These are phyloP conservation scores for Oropetium thomaeum DNA, from an alignment of 176 grass and related monocot genomes.

Conservation along the genomic window DNA sequence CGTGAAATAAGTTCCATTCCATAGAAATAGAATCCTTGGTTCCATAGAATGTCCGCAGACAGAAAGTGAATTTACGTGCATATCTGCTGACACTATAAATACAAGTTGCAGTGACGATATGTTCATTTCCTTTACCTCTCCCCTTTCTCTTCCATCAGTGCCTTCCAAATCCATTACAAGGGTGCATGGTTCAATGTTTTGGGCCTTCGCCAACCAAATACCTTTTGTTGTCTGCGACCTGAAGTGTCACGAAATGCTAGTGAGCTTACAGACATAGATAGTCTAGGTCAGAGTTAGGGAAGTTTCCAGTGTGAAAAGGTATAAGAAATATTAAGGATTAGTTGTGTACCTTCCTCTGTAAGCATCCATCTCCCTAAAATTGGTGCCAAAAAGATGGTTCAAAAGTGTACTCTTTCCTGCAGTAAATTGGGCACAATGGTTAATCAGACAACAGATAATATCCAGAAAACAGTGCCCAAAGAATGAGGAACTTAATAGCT, in stretches of 20 bases:
- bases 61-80: neutral
- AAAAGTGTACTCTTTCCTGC: constrained; percentile 98
- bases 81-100: neutral
- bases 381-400: constrained; percentile 88
- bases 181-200: constrained; percentile 86
- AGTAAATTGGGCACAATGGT: constrained; percentile 3
- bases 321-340: constrained; percentile 24
- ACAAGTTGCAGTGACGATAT: neutral
- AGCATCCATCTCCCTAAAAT: constrained; percentile 99
- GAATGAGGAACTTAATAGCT: constrained; percentile 12
- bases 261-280: constrained; percentile 14
- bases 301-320: constrained; percentile 13
- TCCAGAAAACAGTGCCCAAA: constrained; percentile 3
- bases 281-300: neutral
- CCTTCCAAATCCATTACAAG: constrained; percentile 99
- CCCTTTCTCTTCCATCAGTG: constrained; percentile 96
- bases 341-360: constrained; percentile 78
- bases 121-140: constrained; percentile 66
- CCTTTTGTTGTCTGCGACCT: constrained; percentile 99
- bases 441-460: neutral
- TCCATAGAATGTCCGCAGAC: neutral
- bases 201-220: constrained; percentile 77
- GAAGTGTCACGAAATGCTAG: constrained; percentile 20
- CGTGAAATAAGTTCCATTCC: too few relatives aligned
- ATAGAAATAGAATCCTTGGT: too few relatives aligned